phyloP scores from a whole-genome alignment of 2,329 filamentous ascomycete genomes.

The Atkinsonella texensis region DNA sequence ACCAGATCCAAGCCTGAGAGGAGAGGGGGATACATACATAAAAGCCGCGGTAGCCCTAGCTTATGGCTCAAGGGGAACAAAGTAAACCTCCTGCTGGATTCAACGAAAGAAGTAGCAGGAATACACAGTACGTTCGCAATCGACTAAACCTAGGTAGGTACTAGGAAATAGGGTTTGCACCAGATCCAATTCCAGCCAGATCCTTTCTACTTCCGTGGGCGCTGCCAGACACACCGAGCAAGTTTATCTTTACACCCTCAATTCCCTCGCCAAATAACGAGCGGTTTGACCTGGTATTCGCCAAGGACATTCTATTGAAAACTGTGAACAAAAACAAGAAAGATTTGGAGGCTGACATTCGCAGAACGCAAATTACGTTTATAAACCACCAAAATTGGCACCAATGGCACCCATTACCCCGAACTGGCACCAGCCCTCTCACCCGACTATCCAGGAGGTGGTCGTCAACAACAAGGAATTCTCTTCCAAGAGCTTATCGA shows the following conservation, averaged over 20 bases:
- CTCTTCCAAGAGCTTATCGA: slow-evolving; percentile 48
- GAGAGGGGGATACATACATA: neutral
- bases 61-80: neutral
- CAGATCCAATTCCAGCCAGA: neutral
- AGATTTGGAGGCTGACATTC: neutral
- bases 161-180: neutral
- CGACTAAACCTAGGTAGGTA: neutral
- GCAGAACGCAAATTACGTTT: neutral
- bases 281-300: neutral
- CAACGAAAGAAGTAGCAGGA: neutral
- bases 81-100: neutral
- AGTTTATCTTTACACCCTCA: too few relatives aligned
- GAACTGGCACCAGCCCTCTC: slow-evolving; percentile 48
- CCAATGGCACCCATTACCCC: slow-evolving; percentile 44
- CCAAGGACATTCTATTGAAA: neutral
- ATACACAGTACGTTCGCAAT: neutral
- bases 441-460: slow-evolving; percentile 46
- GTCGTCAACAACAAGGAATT: slow-evolving; percentile 40
- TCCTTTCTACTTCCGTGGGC: neutral
- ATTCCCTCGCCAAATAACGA: neutral
- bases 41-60: slow-evolving; percentile 3
- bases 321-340: too few relatives aligned
- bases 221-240: too few relatives aligned
- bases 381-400: neutral
- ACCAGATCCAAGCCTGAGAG: neutral